Conservation (phyloP, 2,329 filamentous ascomycete species). For the Trichophyton simii region DNA sequence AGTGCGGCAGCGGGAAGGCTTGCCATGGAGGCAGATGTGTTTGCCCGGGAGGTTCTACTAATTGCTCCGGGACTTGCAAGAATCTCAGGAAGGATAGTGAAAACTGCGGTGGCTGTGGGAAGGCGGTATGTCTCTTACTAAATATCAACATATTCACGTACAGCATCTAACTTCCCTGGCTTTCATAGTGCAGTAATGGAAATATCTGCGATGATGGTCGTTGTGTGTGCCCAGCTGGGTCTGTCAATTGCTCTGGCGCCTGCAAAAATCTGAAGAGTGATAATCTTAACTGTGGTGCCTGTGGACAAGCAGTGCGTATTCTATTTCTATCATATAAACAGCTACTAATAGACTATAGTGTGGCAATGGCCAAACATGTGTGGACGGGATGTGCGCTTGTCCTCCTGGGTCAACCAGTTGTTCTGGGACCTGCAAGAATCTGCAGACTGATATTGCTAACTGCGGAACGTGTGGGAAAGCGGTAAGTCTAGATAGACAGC, state of each 20-base stretch:
- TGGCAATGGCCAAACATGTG: not conserved
- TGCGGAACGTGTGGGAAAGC: not conserved
- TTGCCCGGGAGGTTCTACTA: not conserved
- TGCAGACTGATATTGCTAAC: not conserved
- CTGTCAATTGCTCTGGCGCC: not conserved
- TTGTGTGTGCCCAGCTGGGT: not conserved
- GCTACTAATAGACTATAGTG: not conserved
- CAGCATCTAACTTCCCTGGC: not conserved
- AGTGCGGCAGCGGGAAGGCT: not conserved
- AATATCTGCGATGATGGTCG: not conserved
- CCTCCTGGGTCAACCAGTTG: not conserved
- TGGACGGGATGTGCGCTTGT: not conserved
- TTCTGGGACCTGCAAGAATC: not conserved
- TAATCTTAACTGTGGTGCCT: not conserved
- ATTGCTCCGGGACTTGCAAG: not conserved
- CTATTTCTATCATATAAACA: not conserved
- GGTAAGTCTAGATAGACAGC: not conserved
- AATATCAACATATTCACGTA: not conserved
- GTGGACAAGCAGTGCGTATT: not conserved
- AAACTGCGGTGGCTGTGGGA: no score
- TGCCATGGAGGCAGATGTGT: not conserved
- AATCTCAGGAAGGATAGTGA: not conserved
- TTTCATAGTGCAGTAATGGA: not conserved
- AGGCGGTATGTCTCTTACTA: no score
- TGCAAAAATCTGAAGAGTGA: not conserved